Percentiles rank a stretch among this genome's conserved stretches.
These are phyloP conservation scores for Martensiomyces pterosporus DNA, from an alignment of 192 early-diverging fungal genomes.

Conservation along the genomic window DNA sequence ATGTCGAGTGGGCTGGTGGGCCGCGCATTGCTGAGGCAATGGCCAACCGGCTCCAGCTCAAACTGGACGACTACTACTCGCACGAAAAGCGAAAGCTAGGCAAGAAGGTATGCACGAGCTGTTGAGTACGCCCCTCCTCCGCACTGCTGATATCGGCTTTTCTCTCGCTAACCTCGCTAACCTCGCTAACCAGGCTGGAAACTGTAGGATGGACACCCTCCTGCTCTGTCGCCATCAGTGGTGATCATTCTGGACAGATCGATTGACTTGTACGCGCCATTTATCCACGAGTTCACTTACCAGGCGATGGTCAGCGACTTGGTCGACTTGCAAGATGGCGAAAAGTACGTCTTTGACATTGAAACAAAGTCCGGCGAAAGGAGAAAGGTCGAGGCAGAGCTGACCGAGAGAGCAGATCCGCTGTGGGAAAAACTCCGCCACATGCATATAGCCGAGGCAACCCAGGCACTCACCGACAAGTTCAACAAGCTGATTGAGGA, in stretches of 20 bases:
- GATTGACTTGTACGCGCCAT: constrained; percentile 82
- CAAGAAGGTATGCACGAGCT: constrained; percentile 58
- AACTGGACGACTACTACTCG: constrained; percentile 67
- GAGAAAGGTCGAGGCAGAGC: constrained; percentile 20
- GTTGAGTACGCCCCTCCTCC: too few species aligned
- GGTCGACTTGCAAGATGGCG: constrained; percentile 47
- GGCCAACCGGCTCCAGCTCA: constrained; percentile 54
- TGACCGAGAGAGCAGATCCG: constrained; percentile 38
- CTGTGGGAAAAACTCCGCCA: constrained; percentile 51
- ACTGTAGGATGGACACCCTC: constrained; percentile 59
- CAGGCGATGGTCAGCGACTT: constrained; percentile 96
- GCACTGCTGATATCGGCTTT: too few species aligned
- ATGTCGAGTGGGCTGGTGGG: not conserved
- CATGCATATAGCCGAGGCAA: constrained; percentile 41
- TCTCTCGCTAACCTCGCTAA: too few species aligned
- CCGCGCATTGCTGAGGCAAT: constrained; percentile 37
- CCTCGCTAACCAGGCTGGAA: constrained; percentile 63
- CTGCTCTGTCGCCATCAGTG: constrained; percentile 58
- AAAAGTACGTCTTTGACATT: constrained; percentile 21
- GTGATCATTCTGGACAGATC: constrained; percentile 87
- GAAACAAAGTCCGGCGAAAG: constrained; percentile 8
- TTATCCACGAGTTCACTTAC: constrained; percentile 96
- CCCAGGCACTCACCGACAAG: constrained; percentile 25
- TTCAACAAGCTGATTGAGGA: constrained; percentile 30
- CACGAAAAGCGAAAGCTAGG: constrained; percentile 60